Percentiles rank a stretch among this genome's conserved stretches.
Evolutionary conservation across 805 yeast genomes (phyloP).

Genomic region (Cyberlindnera euphorbiae): DNA sequence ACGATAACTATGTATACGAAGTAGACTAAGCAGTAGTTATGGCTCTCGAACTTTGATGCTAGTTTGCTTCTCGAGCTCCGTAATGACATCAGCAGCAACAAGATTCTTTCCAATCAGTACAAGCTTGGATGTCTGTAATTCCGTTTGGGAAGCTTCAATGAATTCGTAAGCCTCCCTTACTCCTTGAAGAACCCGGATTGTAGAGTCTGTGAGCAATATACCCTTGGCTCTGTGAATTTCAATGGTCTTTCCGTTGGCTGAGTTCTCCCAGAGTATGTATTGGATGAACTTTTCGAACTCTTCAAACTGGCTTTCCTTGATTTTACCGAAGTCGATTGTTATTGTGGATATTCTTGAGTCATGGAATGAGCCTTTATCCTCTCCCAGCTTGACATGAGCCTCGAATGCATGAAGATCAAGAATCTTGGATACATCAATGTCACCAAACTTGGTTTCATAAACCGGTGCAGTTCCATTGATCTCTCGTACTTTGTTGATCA

Average conservation of each 20-base stretch:
- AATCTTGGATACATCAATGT: constrained; percentile 58
- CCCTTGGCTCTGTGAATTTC: constrained; percentile 88
- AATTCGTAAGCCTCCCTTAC: constrained; percentile 91
- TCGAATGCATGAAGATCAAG: constrained; percentile 81
- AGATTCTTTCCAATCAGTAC: constrained; percentile 75
- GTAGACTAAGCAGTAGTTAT: too few relatives aligned
- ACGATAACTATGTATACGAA: too few relatives aligned
- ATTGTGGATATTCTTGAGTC: constrained; percentile 53
- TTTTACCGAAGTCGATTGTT: constrained; percentile 39
- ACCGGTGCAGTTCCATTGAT: constrained; percentile 72
- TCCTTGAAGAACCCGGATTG: constrained; percentile 57
- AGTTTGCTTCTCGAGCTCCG: constrained; percentile 27
- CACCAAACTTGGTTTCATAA: constrained; percentile 66
- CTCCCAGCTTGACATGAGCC: constrained; percentile 26
- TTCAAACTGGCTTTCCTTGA: constrained; percentile 32
- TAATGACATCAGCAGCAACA: constrained; percentile 29
- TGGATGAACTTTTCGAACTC: constrained; percentile 63
- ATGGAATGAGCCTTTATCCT: constrained; percentile 33
- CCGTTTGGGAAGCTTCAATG: constrained; percentile 40
- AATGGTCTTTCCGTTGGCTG: constrained; percentile 36
- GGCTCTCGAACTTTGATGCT: too few relatives aligned
- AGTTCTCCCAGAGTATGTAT: constrained; percentile 68
- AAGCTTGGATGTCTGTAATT: constrained; percentile 45
- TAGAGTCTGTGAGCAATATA: constrained; percentile 40
- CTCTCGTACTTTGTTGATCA: constrained; percentile 37